A percentile compares a stretch with the other conserved stretches of the same genome.
These are phyloP conservation scores for Pelagophyceae sp. DNA, from an alignment of 352 stramenopile genomes.

Conservation along the genomic window DNA sequence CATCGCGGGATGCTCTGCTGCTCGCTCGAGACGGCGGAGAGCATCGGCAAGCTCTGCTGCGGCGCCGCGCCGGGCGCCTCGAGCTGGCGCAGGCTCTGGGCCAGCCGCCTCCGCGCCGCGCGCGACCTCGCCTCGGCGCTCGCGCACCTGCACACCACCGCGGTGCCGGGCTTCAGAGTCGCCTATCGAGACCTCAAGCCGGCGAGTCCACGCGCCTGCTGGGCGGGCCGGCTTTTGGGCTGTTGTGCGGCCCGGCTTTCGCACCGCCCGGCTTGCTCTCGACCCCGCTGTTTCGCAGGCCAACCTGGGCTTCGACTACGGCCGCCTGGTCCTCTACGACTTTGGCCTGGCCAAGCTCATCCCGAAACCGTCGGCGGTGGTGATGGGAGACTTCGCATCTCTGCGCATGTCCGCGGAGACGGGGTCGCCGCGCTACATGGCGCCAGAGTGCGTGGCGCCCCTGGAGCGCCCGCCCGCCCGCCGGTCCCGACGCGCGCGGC, in stretches of 20 bases:
- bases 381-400: slow-evolving; percentile 35
- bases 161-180: not conserved
- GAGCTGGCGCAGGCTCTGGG: not conserved
- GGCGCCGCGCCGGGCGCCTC: too few species aligned
- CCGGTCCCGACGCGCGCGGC: too few species aligned
- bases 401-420: slow-evolving; percentile 55
- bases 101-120: not conserved
- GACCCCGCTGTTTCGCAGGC: too few species aligned
- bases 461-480: too few species aligned
- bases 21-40: not conserved
- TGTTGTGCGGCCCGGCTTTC: too few species aligned
- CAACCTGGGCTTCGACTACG: slow-evolving; percentile 51
- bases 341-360: slow-evolving; percentile 43
- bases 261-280: too few species aligned
- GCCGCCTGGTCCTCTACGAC: slow-evolving; percentile 44
- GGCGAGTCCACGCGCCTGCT: too few species aligned
- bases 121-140: not conserved
- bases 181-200: slow-evolving; percentile 1
- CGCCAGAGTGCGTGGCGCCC: slow-evolving; percentile 31
- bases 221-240: too few species aligned
- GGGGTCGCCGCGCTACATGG: slow-evolving; percentile 46
- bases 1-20: not conserved
- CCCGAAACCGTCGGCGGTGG: too few species aligned
- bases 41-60: not conserved
- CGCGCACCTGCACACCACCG: not conserved